Base-by-base conservation (phyloP, 176 grass and related monocot species). In the Tillandsia fasciculata region DNA sequence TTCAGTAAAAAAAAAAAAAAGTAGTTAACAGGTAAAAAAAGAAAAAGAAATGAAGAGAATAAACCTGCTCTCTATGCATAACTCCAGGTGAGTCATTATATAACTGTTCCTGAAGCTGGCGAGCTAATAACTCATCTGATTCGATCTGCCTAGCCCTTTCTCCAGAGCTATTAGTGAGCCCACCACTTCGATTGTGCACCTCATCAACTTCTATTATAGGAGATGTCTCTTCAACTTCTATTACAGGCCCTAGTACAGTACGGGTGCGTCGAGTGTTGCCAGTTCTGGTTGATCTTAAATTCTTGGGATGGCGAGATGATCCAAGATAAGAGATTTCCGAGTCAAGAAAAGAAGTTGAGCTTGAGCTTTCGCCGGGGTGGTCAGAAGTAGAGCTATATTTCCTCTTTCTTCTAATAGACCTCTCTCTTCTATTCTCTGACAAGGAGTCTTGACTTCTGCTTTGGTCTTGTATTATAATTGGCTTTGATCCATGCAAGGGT, bases 121-220 rank as follows among this genome's bases (percentile, higher is more conserved):
- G 83, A 70, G 93, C 93, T 67, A 96, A 79, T 82, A 91, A 72
- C 82, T 96, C 88, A 87, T 96, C 93, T 42, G 77, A 83, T 33
- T 91, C 89, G 59, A 96, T 53, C 75, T 92, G 93, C 54, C 63
- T 75, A 61, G 63, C 74, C 73, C 68, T 57, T 83, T 54, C 71
- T 65, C 70, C 33, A 11, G 69, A 70, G 53, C 80, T 75, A 85
- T 49, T 12, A 69, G 29, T 69, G 49, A 66, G 6, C 58, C 18
- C 22, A 49, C n/a, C 14, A 73, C 53, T 75, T 66, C 4, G 50
- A 24, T 53, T 26, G 65, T 66, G 73, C 33, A 84, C 57, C 53
- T 78, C 86, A 72, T 85, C 89, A 49, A 92, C 53, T 50, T 84
- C 80, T 74, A 96, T 79, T 70, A 90, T 59, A 85, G 86, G 83